A percentile compares a stretch with the other conserved stretches of the same genome.
phyloP scores from a whole-genome alignment of 208 protist species.

The Leishmania tarentolae region DNA sequence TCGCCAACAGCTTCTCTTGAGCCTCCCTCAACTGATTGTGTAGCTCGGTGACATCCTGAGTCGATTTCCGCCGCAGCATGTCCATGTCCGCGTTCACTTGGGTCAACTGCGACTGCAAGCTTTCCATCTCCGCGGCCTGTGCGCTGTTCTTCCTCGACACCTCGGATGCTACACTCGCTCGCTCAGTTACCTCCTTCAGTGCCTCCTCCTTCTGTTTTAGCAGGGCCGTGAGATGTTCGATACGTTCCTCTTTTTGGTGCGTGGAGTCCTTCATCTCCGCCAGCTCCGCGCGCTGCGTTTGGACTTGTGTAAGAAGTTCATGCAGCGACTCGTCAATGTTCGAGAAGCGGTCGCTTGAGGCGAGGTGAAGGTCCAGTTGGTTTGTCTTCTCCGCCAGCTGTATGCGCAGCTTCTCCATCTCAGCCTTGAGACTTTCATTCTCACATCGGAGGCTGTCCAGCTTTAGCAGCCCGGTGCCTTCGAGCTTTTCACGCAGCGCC shows the following conservation, averaged over 20 bases:
- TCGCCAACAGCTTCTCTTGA: constrained; percentile 19
- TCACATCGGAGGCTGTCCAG: constrained; percentile 29
- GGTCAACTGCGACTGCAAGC: constrained; percentile 15
- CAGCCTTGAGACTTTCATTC: constrained; percentile 33
- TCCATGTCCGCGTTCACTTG: constrained; percentile 22
- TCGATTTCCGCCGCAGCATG: constrained; percentile 1
- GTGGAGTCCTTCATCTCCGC: constrained; percentile 28
- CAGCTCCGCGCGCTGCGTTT: constrained; percentile 40
- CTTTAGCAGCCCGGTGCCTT: constrained; percentile 39
- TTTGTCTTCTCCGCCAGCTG: constrained; percentile 55
- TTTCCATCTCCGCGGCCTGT: not conserved
- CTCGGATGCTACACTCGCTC: not conserved
- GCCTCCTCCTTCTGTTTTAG: constrained; percentile 26
- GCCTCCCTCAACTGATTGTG: constrained; percentile 8
- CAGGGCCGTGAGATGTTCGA: constrained; percentile 25
- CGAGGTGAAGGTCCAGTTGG: constrained; percentile 41
- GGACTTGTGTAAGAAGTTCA: constrained; percentile 34
- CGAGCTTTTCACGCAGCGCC: constrained; percentile 34
- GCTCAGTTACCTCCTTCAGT: constrained; percentile 10
- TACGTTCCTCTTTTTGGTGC: constrained; percentile 36
- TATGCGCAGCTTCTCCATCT: constrained; percentile 25
- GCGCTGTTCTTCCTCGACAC: not conserved
- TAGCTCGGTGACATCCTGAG: constrained; percentile 17
- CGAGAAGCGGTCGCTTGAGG: constrained; percentile 44
- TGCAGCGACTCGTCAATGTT: constrained; percentile 48